phyloP scores from a whole-genome alignment of 139 green algal genomes.

The Desmodesmus armatus region DNA sequence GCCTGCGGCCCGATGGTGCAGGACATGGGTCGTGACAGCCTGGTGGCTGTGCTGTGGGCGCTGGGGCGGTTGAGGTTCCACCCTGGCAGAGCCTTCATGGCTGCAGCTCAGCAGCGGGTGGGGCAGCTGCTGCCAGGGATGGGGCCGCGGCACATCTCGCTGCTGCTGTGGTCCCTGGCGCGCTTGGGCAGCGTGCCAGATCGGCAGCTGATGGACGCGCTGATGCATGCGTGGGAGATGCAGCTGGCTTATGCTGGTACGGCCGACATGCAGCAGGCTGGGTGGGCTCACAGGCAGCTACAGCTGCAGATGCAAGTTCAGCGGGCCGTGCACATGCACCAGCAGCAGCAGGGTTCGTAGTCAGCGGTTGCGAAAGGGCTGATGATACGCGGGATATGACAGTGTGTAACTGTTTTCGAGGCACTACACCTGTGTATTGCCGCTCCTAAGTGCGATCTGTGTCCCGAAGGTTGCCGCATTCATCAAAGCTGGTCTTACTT shows the following conservation, averaged over 20 bases:
- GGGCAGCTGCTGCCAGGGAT: background rate
- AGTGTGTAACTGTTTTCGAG: too few relatives aligned
- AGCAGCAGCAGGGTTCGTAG: background rate
- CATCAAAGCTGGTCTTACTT: too few relatives aligned
- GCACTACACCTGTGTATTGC: too few relatives aligned
- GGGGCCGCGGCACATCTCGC: constrained; percentile 8
- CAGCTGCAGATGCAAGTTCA: background rate
- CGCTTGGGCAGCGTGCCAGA: constrained; percentile 30
- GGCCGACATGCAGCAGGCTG: constrained; percentile 26
- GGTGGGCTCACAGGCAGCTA: constrained; percentile 4
- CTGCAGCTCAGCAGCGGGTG: background rate
- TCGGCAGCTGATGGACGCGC: background rate
- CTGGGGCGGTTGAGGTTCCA: constrained; percentile 23
- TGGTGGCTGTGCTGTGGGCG: constrained; percentile 39
- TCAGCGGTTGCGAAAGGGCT: too few relatives aligned
- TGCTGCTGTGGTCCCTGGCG: constrained; percentile 38
- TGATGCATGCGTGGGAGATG: background rate
- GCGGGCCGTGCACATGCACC: background rate
- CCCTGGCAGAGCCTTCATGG: constrained; percentile 2
- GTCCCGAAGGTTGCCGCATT: too few relatives aligned
- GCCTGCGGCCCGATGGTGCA: background rate
- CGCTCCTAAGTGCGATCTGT: too few relatives aligned
- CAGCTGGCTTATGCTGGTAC: constrained; percentile 8
- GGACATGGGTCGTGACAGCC: background rate
- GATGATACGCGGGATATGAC: too few relatives aligned